Evolutionary conservation across 805 yeast genomes (phyloP).

Genomic region (Saturnispora gosingensis): DNA sequence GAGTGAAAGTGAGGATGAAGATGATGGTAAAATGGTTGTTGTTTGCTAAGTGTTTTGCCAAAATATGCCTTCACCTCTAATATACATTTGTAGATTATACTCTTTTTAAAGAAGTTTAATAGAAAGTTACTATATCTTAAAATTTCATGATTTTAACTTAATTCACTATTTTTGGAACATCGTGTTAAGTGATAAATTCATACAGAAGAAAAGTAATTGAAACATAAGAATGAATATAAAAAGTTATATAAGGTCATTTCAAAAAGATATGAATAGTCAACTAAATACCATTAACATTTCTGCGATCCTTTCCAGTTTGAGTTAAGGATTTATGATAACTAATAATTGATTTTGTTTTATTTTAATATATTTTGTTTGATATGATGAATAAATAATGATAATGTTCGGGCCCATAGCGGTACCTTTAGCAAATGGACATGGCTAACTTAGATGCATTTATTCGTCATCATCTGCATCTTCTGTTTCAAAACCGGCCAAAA

Average conservation of each 20-base stretch:
- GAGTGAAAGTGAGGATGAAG: slow-evolving; percentile 12
- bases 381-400: neutral
- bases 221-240: neutral
- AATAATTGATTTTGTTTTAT: neutral
- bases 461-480: slow-evolving; percentile 53
- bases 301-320: neutral
- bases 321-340: neutral
- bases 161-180: neutral
- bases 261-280: neutral
- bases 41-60: slow-evolving; percentile 6
- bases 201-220: neutral
- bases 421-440: neutral
- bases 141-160: neutral
- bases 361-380: neutral
- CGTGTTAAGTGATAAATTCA: neutral
- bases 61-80: neutral
- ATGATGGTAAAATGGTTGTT: slow-evolving; percentile 11
- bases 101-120: neutral
- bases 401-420: neutral
- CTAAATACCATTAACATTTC: neutral
- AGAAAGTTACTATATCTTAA: neutral
- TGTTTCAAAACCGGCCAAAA: slow-evolving; percentile 46
- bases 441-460: slow-evolving; percentile 16
- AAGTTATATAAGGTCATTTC: neutral
- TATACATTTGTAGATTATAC: neutral